Conservation (phyloP, 768 basidiomycete genomes). For the Nidularia pulvinata region DNA sequence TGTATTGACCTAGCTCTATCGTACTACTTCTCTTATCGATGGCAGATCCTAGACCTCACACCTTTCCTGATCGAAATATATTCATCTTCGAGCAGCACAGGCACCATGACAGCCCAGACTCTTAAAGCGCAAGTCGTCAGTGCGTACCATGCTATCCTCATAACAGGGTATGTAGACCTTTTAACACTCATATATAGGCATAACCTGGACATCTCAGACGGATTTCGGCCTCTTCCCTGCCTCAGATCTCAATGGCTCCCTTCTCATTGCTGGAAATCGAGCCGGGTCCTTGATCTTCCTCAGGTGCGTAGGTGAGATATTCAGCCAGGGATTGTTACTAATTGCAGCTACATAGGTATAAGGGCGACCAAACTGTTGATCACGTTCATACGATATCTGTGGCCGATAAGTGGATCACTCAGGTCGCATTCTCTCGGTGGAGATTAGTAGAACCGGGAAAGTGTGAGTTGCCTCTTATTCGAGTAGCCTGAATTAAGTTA, state of each 20-base stretch:
- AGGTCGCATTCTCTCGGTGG: constrained; percentile 65
- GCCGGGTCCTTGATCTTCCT: constrained; percentile 64
- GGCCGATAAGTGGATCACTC: constrained; percentile 62
- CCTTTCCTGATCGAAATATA: constrained; percentile 38
- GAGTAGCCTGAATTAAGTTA: not conserved
- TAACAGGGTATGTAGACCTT: constrained; percentile 1
- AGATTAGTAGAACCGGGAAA: constrained; percentile 25
- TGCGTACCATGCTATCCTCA: constrained; percentile 23
- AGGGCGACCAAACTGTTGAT: not conserved
- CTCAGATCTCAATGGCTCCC: constrained; percentile 53
- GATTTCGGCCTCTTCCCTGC: constrained; percentile 52
- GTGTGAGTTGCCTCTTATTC: constrained; percentile 29
- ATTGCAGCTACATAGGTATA: not conserved
- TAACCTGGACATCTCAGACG: constrained; percentile 68
- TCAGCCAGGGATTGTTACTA: not conserved
- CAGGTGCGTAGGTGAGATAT: not conserved
- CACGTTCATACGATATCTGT: constrained; percentile 36
- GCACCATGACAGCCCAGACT: not conserved
- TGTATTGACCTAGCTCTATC: not conserved
- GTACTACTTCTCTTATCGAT: not conserved
- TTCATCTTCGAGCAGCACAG: constrained; percentile 3
- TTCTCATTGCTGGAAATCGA: constrained; percentile 69
- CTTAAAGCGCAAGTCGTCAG: constrained; percentile 59
- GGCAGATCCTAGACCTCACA: constrained; percentile 48
- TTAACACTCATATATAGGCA: constrained; percentile 36